Evolutionary conservation across 2,329 filamentous ascomycete species (phyloP), one percentile per base, ranked within the genome.

Genomic region (Zymoseptoria crescenta): DNA sequence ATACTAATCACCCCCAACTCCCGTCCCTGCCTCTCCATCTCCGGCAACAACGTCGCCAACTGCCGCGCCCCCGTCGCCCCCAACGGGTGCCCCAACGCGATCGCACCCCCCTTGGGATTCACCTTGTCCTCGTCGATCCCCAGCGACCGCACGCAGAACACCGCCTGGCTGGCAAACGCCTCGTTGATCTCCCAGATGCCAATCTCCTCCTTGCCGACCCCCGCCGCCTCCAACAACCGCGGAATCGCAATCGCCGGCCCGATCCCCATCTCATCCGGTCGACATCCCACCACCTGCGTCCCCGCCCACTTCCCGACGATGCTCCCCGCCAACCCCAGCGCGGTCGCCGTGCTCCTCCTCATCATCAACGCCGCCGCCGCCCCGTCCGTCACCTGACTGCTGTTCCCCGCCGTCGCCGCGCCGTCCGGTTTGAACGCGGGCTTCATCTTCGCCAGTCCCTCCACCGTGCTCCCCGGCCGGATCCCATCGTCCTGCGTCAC

Each of bases 141-240:
- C 9, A 94, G 71, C 68, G 84, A 81, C 61, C 90, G 78, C 52
- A 93, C 76, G 67, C 87, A 92, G 75, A 96, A 83, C 56, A 87
- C 69, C 48, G 83, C 82, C 69, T 86, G 84, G 54, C 78, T 81
- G 4, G 83, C 84, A 71, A 87, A 87, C 13, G 84, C 84, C 81
- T 96, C 92, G 74, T 96, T 96, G 74, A 96, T 88, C 79, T 96
- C 92, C 91, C 91, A 96, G 8, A 94, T 79, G 41, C 87, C 82
- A 0, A 97, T 83, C 59, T 96, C 90, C 1, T 80, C 78, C 10
- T 78, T 86, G 50, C 76, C 71, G 13, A 96, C 73, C 0, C 86
- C 89, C 1, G 87, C 82, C 61, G 84, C 83, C 19, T 78, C 73
- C n/a, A 96, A 79, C 20, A 96, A 79, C 72, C 87, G 88, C 6